A percentile compares a stretch with the other conserved stretches of the same genome.
phyloP scores from a whole-genome alignment of 2,329 filamentous ascomycete genomes.

The Chaetomiaceae sp. region DNA sequence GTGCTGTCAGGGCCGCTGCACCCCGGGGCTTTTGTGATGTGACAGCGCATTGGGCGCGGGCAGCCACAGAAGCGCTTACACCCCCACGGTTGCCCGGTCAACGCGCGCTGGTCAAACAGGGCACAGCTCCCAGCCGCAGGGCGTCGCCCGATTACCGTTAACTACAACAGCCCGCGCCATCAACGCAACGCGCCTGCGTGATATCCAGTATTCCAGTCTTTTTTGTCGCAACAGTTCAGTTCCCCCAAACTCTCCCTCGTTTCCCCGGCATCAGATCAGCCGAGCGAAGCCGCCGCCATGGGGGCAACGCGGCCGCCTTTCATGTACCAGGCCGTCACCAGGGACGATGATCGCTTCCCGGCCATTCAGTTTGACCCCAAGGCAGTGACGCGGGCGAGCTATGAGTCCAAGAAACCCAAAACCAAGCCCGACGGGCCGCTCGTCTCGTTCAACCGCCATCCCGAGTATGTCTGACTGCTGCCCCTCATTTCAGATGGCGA shows the following conservation, averaged over 20 bases:
- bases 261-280: not conserved
- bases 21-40: no score
- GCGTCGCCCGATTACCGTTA: not conserved
- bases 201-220: no score
- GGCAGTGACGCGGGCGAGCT: slow-evolving; percentile 74
- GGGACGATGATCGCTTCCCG: slow-evolving; percentile 48
- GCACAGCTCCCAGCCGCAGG: not conserved
- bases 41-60: no score
- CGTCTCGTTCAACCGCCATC: slow-evolving; percentile 77
- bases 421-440: slow-evolving; percentile 68
- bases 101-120: not conserved
- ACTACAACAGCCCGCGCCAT: not conserved
- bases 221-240: not conserved
- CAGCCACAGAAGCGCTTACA: slow-evolving; percentile 1
- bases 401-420: slow-evolving; percentile 54
- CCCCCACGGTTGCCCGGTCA: slow-evolving; percentile 9
- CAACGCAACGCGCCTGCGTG: no score
- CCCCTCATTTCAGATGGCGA: slow-evolving; percentile 5
- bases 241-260: not conserved
- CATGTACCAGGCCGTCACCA: slow-evolving; percentile 58
- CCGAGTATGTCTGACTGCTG: slow-evolving; percentile 55
- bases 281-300: slow-evolving; percentile 22
- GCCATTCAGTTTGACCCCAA: slow-evolving; percentile 73
- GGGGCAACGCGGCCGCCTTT: slow-evolving; percentile 49
- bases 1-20: no score